Percentiles rank a stretch among this genome's conserved stretches.
Evolutionary conservation across 139 green algal species (phyloP).

Genomic region (Chlorella sp.): DNA sequence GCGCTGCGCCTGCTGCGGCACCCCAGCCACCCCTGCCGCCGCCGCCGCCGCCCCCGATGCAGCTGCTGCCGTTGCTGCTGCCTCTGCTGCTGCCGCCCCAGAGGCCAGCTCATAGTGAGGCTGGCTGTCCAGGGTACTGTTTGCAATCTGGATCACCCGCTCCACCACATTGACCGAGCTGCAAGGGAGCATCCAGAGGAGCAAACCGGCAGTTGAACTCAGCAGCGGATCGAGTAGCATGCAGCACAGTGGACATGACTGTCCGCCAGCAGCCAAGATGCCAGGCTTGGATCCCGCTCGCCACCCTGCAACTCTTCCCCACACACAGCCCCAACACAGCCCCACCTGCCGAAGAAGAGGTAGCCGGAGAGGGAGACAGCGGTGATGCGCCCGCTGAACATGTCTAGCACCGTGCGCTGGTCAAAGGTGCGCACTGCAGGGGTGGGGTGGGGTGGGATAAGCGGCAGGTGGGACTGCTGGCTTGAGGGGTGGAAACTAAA

Average conservation of each 20-base stretch:
- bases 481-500: no score
- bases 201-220: background rate
- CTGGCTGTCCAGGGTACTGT: constrained; percentile 24
- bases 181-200: background rate
- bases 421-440: constrained; percentile 46
- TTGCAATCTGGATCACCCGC: constrained; percentile 44
- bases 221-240: no score
- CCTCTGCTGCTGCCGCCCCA: background rate
- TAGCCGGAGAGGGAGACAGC: constrained; percentile 73
- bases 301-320: background rate
- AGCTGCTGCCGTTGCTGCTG: background rate
- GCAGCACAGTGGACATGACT: no score
- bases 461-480: background rate
- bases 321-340: background rate
- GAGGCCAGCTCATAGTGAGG: constrained; percentile 7
- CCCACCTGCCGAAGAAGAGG: constrained; percentile 83
- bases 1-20: background rate
- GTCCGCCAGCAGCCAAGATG: no score
- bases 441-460: background rate
- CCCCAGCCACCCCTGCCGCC: background rate
- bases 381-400: constrained; percentile 54
- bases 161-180: constrained; percentile 65
- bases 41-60: background rate
- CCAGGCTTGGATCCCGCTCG: no score
- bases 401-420: constrained; percentile 56